Base-by-base conservation (phyloP, 306 rosid species). In the Cercis canadensis region DNA sequence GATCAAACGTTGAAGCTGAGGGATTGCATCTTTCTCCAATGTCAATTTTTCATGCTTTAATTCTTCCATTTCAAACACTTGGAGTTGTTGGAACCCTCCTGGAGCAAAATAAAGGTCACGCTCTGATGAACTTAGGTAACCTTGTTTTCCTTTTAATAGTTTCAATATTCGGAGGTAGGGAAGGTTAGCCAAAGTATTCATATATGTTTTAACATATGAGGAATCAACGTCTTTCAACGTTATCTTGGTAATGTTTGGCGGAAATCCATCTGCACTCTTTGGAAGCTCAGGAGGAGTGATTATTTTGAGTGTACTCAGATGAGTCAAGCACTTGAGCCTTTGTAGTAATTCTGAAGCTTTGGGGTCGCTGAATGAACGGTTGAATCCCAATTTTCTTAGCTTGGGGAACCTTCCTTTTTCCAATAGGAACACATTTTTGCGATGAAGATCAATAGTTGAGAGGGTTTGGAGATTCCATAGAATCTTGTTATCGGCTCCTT, bases 131-230 rank as follows among this genome's bases (percentile, higher is more conserved):
- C 3, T 24, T 24, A n/a, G n/a, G n/a, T n/a, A n/a, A n/a, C n/a
- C n/a, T n/a, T n/a, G n/a, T n/a, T n/a, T n/a, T n/a, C n/a, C n/a
- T n/a, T n/a, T 24, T 24, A 3, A 16, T 9, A 52, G 14, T 19
- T 52, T 52, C 14, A 52, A 19, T 7, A 19, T 52, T 18, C 19
- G 11, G 2, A 52, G 57, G 16, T 52, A 17, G 32, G 57, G 12
- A 8, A 52, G 57, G 14, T 8, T 18, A 13, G 32, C 32, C 4
- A 5, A 19, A 18, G 33, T 3, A 0, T 3, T 8, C 11, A 4
- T 8, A 19, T 10, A 5, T 1, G 5, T 0, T 8, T 3, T 0
- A 5, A 8, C 4, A 1, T 3, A 7, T 1, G 3, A 1, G 12
- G 6, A 7, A 0, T 3, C 4, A 4, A 0, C 4, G 12, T n/a